Base-by-base conservation (phyloP, 371 early-diverging fungal species). In the Rhizopus delemar region DNA sequence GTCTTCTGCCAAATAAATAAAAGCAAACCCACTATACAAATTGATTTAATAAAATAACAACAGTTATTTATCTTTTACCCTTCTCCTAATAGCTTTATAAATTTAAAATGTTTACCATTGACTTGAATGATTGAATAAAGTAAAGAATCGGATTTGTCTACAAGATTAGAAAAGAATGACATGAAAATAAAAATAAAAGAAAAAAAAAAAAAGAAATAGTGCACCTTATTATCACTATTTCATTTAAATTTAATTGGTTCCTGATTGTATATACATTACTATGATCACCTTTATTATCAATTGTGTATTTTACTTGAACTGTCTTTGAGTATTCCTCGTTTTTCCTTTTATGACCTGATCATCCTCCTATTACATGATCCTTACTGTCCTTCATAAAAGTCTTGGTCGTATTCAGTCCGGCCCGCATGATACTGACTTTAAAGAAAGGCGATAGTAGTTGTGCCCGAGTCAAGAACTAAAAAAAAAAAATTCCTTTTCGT, bases 1-100 rank as follows among this genome's bases (percentile, higher is more conserved):
- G 54, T 88, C 88, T 58, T 86, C 78, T 4, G 85, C 87, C 9
- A 92, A 68, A 53, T 86, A 84, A 3, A 92, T 90, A 56, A 81
- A 83, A 16, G 89, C 85, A 72, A 90, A 92, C 9, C 90, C 92
- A 45, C 92, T 88, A 28, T 6, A 7, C 8, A 9, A 9, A 1
- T 41, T 2, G 5, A 4, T 0, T 13, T 53, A 16, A 51, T 22
- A 22, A 28, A 3, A 9, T 43, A 22, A 32, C 5, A 13, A 2
- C 53, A 33, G 3, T 16, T 41, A 9, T 11, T 13, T 48, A 4
- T 29, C 35, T 32, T 15, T 75, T 78, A 88, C 89, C 88, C 88
- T 81, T 88, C 89, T 22, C 89, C 89, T 22, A 88, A 74, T 29
- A 86, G 61, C 58, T 82, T 86, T 16, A 8, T 16, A 5, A 46